These are phyloP conservation scores for Caloboletus firmus DNA, from an alignment of 1,284 basidiomycete genomes.

Conservation along the genomic window DNA sequence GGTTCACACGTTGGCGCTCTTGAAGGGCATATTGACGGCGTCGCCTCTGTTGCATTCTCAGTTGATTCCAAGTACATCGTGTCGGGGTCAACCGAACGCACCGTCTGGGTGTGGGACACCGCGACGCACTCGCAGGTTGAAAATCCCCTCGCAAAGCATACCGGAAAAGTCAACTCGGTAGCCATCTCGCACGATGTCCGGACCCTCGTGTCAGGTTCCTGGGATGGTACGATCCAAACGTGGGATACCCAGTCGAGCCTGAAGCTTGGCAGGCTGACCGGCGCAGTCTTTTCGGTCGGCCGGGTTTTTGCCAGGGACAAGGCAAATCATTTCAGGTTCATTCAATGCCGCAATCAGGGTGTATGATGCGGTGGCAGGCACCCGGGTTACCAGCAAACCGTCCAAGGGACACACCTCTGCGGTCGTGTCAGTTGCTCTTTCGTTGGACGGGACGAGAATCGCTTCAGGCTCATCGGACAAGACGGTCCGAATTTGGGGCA, in stretches of 20 bases:
- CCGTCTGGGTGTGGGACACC: neutral
- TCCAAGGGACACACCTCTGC: neutral
- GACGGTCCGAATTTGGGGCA: slow-evolving; percentile 1
- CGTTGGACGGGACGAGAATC: neutral
- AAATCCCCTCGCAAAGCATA: neutral
- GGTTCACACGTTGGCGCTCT: neutral
- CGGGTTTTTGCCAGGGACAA: neutral
- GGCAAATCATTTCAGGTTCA: neutral
- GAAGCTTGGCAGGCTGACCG: neutral
- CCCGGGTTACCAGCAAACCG: neutral
- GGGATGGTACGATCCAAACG: neutral
- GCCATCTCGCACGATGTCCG: neutral
- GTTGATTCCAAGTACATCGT: neutral
- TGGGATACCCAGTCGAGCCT: neutral
- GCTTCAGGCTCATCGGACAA: neutral
- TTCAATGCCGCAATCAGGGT: neutral
- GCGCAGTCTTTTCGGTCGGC: slow-evolving; percentile 1
- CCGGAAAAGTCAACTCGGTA: neutral
- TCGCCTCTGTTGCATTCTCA: neutral
- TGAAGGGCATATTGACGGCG: neutral
- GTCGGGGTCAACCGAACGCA: neutral
- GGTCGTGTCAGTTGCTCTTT: neutral
- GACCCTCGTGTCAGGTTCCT: neutral
- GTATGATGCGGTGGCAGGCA: slow-evolving; percentile 1
- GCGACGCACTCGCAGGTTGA: neutral